Conservation (phyloP, 495 filamentous ascomycete genomes). For the Lepraria neglecta region DNA sequence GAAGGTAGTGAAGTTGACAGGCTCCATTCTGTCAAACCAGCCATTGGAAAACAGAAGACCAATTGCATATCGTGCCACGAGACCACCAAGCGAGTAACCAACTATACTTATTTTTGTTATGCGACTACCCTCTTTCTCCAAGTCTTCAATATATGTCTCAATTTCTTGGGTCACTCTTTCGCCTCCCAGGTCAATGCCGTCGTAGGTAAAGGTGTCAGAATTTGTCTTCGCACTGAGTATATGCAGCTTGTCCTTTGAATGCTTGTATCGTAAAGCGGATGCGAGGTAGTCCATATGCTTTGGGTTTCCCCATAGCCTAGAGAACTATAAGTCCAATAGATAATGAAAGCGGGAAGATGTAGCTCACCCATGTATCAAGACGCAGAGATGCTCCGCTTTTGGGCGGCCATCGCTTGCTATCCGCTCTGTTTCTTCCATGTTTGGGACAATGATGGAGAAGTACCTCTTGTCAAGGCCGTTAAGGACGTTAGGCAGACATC, state of each 20-base stretch:
- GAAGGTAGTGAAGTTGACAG: slow-evolving; percentile 91
- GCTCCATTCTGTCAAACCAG: slow-evolving; percentile 68
- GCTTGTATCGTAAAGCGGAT: slow-evolving; percentile 56
- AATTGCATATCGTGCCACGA: slow-evolving; percentile 81
- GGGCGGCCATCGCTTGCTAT: slow-evolving; percentile 9
- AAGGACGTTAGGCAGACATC: background rate
- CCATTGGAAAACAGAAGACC: slow-evolving; percentile 76
- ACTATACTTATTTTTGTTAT: slow-evolving; percentile 79
- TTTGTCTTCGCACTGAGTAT: slow-evolving; percentile 75
- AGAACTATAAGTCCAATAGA: slow-evolving; percentile 11
- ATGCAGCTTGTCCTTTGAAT: slow-evolving; percentile 59
- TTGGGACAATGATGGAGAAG: background rate
- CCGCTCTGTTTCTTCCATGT: slow-evolving; percentile 18
- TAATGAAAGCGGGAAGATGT: slow-evolving; percentile 8
- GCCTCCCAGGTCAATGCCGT: slow-evolving; percentile 85
- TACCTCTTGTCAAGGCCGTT: background rate
- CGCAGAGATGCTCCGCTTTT: slow-evolving; percentile 68
- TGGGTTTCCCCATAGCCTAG: slow-evolving; percentile 87
- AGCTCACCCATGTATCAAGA: slow-evolving; percentile 84
- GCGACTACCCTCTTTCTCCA: slow-evolving; percentile 55
- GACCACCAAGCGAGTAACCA: slow-evolving; percentile 80
- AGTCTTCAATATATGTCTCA: slow-evolving; percentile 67
- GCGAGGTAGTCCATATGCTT: slow-evolving; percentile 69
- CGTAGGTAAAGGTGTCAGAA: slow-evolving; percentile 79
- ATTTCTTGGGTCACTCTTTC: slow-evolving; percentile 86